Evolutionary conservation across 306 rosid genomes (phyloP).

Genomic region (Cucurbita argyrosperma): DNA sequence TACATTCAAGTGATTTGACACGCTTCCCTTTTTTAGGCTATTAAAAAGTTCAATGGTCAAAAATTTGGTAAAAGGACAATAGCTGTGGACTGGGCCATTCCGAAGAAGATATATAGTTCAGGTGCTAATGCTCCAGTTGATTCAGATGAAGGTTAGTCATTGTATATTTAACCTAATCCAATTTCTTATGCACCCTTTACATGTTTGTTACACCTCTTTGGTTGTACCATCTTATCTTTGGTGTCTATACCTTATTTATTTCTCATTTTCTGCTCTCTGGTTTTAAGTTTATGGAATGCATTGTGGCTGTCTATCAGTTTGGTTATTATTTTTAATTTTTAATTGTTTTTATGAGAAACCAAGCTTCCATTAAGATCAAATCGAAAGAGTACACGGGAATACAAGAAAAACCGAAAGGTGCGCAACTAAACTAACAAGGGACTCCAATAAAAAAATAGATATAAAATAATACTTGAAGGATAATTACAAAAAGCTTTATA

Average conservation of each 20-base stretch:
- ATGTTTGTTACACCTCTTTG: not conserved
- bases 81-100: slow-evolving; percentile 96
- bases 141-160: slow-evolving; percentile 47
- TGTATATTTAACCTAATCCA: not conserved
- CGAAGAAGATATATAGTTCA: slow-evolving; percentile 61
- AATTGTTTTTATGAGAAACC: no score
- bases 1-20: not conserved
- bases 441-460: no score
- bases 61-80: slow-evolving; percentile 53
- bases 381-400: no score
- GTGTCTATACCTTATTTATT: not conserved
- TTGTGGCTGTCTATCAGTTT: not conserved
- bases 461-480: no score
- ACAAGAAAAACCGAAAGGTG: no score
- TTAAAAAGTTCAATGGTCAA: slow-evolving; percentile 64
- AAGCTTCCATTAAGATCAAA: no score
- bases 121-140: slow-evolving; percentile 25
- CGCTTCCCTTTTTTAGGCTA: slow-evolving; percentile 34
- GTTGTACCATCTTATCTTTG: not conserved
- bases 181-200: not conserved
- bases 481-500: no score
- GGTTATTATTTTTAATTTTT: not conserved
- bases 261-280: not conserved
- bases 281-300: not conserved
- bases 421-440: no score